These are phyloP conservation scores for Pythium sukuiense DNA, from an alignment of 352 stramenopile genomes.

Conservation along the genomic window DNA sequence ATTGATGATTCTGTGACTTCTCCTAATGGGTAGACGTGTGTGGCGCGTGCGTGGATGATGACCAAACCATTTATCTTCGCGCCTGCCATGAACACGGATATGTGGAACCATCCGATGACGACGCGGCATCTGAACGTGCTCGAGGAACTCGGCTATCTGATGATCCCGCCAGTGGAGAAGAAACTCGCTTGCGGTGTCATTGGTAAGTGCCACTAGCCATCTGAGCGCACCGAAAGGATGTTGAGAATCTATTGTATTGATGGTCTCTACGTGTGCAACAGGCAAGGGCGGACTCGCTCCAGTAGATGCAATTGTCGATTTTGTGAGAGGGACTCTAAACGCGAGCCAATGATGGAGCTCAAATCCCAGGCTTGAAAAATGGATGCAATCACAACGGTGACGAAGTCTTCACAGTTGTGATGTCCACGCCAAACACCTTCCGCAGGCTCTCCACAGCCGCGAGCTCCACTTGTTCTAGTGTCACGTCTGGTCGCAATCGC, in stretches of 20 bases:
- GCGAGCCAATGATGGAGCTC: not conserved
- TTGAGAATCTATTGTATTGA: conserved; percentile 4
- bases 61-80: conserved; percentile 92
- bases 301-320: conserved; percentile 22
- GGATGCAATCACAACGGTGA: conserved; percentile 33
- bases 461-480: conserved; percentile 60
- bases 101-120: conserved; percentile 96
- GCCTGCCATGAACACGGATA: conserved; percentile 98
- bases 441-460: conserved; percentile 62
- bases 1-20: not conserved
- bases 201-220: conserved; percentile 41
- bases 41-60: conserved; percentile 92
- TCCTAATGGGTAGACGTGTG: conserved; percentile 65
- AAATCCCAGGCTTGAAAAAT: not conserved
- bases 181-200: conserved; percentile 94
- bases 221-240: not conserved
- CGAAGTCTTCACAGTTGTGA: conserved; percentile 42
- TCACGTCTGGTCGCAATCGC: conserved; percentile 45
- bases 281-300: conserved; percentile 28
- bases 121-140: conserved; percentile 67
- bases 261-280: conserved; percentile 1
- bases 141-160: conserved; percentile 59
- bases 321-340: conserved; percentile 7
- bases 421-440: conserved; percentile 71
- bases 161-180: conserved; percentile 91